Evolutionary conservation across 495 filamentous ascomycete genomes (phyloP), one percentile per base, ranked within the genome.

Genomic region (Neurospora intermedia): DNA sequence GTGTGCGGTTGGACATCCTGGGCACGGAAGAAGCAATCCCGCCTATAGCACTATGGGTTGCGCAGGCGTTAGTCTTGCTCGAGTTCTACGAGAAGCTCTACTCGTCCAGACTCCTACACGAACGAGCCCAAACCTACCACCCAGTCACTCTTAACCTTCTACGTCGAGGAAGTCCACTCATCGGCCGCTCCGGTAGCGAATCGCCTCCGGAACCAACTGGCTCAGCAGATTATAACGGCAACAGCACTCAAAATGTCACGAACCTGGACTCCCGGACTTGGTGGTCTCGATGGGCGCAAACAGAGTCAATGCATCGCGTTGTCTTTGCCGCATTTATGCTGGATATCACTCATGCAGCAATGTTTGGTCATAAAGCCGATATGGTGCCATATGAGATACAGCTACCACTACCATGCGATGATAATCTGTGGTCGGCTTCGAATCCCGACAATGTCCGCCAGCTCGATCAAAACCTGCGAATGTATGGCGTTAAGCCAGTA

Each of bases 71-170:
- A 35, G 81, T 99, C 16, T 83, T 99, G 9, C 84, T 99, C 18
- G 96, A 99, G 77, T 89, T 97, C 4, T 97, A 95, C 78, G 96
- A 99, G 82, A 99, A 99, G 86, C 92, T 96, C 88, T 97, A 94
- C 79, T 93, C 93, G 8, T 97, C 94, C 2, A 86, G 94, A 41
- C 88, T 88, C 11, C 86, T 98, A 31, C 96, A 99, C 80, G 96
- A 99, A 81, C 89, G 96, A 73, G 94, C 94, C 0, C 96, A 98
- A 75, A 97, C 98, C 46, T 96, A 98, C 75, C 96, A 99, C 77
- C 93, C 92, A n/a, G 95, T 94, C 3, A 96, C 95, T 0, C 85
- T 99, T 41, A 97, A 93, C 1, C 84, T 98, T 38, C 95, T 99
- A 88, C 90, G 96, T 31, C 88, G 96, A 70, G 96, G 96, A 7